These are phyloP conservation scores for Pulveroboletus frians DNA, from an alignment of 768 basidiomycete genomes.

Conservation along the genomic window DNA sequence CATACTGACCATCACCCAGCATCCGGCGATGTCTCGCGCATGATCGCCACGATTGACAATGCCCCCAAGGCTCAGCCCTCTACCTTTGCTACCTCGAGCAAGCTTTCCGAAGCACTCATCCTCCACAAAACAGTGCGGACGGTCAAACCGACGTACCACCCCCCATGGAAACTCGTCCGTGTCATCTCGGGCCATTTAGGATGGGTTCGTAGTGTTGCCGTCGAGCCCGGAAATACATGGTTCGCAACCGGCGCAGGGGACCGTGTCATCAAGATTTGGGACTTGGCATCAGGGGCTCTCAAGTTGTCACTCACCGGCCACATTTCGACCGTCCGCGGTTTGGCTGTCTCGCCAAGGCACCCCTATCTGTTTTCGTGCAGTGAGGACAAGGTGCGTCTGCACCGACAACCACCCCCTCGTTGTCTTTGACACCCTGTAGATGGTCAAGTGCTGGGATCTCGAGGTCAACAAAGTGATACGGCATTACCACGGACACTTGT, in stretches of 20 bases:
- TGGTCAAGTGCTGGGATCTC: constrained; percentile 99
- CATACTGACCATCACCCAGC: constrained; percentile 21
- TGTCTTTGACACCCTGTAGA: constrained; percentile 42
- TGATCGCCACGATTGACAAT: constrained; percentile 73
- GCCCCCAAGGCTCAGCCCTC: constrained; percentile 64
- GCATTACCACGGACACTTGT: constrained; percentile 97
- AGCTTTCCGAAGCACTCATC: constrained; percentile 83
- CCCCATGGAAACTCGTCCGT: constrained; percentile 92
- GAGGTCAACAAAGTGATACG: constrained; percentile 99
- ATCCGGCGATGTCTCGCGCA: constrained; percentile 48
- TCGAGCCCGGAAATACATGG: constrained; percentile 98
- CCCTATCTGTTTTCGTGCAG: constrained; percentile 97
- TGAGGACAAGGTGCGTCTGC: constrained; percentile 81
- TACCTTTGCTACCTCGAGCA: constrained; percentile 57
- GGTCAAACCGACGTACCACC: constrained; percentile 92
- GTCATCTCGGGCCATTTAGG: constrained; percentile 98
- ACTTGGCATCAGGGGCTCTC: constrained; percentile 93
- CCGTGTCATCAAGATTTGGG: constrained; percentile 98
- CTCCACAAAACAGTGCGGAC: constrained; percentile 92
- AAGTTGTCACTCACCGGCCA: constrained; percentile 97
- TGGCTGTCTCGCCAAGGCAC: constrained; percentile 89
- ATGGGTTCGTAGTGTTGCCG: constrained; percentile 94
- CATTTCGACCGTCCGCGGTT: constrained; percentile 91
- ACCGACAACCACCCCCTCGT: neutral
- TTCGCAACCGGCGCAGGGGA: constrained; percentile 98